phyloP scores from a whole-genome alignment of 2,329 filamentous ascomycete species.

The Phialemoniopsis sp. region DNA sequence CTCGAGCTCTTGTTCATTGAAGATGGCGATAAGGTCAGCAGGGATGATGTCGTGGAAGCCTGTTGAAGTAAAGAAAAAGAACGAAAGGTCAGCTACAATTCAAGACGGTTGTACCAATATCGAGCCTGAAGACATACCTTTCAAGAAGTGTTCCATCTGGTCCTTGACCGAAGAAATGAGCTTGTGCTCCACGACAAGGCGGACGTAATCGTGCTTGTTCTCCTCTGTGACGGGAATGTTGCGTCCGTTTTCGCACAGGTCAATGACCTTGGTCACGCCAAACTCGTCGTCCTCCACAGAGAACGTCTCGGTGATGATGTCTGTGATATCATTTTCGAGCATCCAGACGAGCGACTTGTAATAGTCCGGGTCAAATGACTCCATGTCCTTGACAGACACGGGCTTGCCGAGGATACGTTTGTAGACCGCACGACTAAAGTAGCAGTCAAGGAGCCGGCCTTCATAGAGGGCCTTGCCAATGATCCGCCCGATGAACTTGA shows the following conservation, averaged over 20 bases:
- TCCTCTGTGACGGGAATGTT: conserved; percentile 94
- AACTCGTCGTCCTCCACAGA: conserved; percentile 93
- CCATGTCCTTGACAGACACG: conserved; percentile 98
- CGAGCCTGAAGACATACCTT: conserved; percentile 46
- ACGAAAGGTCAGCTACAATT: too few species aligned
- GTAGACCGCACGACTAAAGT: conserved; percentile 98
- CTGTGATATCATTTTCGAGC: conserved; percentile 96
- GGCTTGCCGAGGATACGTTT: conserved; percentile 94
- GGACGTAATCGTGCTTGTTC: conserved; percentile 98
- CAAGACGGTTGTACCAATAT: too few species aligned
- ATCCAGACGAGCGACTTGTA: conserved; percentile 99
- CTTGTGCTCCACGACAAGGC: conserved; percentile 89
- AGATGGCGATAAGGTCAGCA: conserved; percentile 89
- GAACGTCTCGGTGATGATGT: conserved; percentile 95
- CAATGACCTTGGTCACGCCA: conserved; percentile 81
- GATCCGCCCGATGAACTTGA: conserved; percentile 98
- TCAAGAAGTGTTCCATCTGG: conserved; percentile 89
- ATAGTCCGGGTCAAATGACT: conserved; percentile 96
- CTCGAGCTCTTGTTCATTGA: conserved; percentile 97
- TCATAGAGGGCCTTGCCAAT: conserved; percentile 98
- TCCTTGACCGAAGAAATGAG: conserved; percentile 88
- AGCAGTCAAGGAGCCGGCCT: conserved; percentile 91
- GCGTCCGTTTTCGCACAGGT: conserved; percentile 81
- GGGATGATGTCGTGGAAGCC: conserved; percentile 98
- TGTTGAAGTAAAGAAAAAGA: conserved; percentile 1